phyloP scores from a whole-genome alignment of 805 yeast genomes.

The Lipomyces lipofer region DNA sequence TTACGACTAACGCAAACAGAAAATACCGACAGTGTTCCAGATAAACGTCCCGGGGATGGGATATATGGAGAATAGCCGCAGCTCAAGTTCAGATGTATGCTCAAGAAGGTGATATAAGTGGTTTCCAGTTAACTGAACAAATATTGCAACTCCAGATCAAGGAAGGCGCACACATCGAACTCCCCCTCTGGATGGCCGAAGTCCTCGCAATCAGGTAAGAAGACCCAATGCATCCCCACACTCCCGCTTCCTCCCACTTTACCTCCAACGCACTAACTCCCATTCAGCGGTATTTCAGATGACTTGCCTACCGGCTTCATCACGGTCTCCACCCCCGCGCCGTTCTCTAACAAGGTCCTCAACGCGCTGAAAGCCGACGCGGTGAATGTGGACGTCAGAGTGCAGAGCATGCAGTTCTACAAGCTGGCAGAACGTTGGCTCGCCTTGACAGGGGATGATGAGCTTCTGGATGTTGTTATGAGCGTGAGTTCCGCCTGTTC shows the following conservation, averaged over 20 bases:
- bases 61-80: conserved; percentile 53
- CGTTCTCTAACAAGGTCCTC: conserved; percentile 61
- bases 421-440: conserved; percentile 77
- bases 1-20: conserved; percentile 60
- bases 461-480: conserved; percentile 53
- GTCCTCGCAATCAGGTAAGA: conserved; percentile 59
- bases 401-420: conserved; percentile 67
- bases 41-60: conserved; percentile 85
- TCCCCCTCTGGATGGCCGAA: conserved; percentile 89
- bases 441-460: conserved; percentile 63
- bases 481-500: conserved; percentile 35
- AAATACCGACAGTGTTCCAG: conserved; percentile 77
- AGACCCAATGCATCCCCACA: conserved; percentile 31
- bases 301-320: conserved; percentile 51
- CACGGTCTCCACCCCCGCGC: conserved; percentile 69
- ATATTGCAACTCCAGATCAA: conserved; percentile 42
- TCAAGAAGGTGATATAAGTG: background rate
- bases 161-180: conserved; percentile 64
- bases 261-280: conserved; percentile 38
- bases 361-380: conserved; percentile 83
- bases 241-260: conserved; percentile 34
- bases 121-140: background rate
- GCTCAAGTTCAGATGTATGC: conserved; percentile 20
- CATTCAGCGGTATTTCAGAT: conserved; percentile 33
- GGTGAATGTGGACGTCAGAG: conserved; percentile 61